Base-by-base conservation (phyloP, 805 yeast species). In the Metschnikowia borealis region DNA sequence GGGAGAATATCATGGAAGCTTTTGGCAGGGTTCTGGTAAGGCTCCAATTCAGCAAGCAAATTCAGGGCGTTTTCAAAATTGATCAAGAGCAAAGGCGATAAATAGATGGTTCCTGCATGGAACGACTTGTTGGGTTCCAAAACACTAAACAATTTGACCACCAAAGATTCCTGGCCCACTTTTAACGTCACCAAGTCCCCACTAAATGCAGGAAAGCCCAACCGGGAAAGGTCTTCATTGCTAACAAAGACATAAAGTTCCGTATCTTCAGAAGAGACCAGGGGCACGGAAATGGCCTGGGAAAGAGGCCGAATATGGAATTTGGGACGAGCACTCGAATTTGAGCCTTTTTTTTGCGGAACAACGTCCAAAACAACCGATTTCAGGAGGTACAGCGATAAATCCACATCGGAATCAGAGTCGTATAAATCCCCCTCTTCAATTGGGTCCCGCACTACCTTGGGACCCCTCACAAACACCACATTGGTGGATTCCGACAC, bases 11-110 rank as follows among this genome's bases (percentile, higher is more conserved):
- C 57, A 5, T 75, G 59, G 17, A 68, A 62, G 18, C 46, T 53
- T 18, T 38, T 33, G 15, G 43, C 34, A 2, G 49, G 20, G 6
- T 46, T 15, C 1, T 38, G 36, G 48, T 58, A 46, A 38, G 61
- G 64, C 45, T 51, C 62, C 51, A 67, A 52, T 23, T 50, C 49
- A n/a, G 63, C 62, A 2, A 26, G 38, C 0, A 63, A 48, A 2
- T 38, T 20, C 6, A 40, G 33, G 6, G 78, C 75, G 20, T 67
- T 52, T 0, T 72, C 75, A 38, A 83, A 58, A 54, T 82, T 85
- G 45, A 77, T 62, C 34, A 76, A 61, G 13, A 85, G 68, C 8
- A 86, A 60, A 0, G 96, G 96, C 0, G 94, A 84, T 2, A 85
- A 40, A 59, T 82, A 80, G 0, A 85, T 54, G 1, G 65, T 60